Evolutionary conservation across 2,329 filamentous ascomycete species (phyloP), one percentile per base, ranked within the genome.

Genomic region (Trichoderma simmonsii): DNA sequence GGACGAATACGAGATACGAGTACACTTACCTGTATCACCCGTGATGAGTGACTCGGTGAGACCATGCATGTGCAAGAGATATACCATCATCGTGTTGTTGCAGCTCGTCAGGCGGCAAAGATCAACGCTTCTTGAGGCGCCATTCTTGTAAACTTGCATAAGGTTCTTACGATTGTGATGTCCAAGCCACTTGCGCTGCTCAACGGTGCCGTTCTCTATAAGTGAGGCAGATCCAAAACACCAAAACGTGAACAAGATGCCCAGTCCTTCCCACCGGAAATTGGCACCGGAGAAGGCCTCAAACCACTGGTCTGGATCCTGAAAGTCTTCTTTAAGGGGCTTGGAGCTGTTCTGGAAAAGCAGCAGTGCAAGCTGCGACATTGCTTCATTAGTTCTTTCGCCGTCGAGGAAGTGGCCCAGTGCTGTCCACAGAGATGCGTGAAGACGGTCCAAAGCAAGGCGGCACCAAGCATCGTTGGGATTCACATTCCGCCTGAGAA

Each of bases 201-300:
- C 62, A 11, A 8, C 9, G 0, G 36, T 71, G 61, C 59, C 61
- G 21, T 66, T 71, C 24, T 71, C 63, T 14, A 36, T 36, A 7
- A 71, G 21, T 1, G 39, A 51, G 1, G 64, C 24, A 15, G 63
- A 36, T 4, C 70, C 70, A 54, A 59, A 71, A 3, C 51, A 39
- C 70, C 70, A 71, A 39, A 60, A 73, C 9, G 56, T 60, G 57
- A 61, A 85, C 1, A 84, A 74, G 8, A 84, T 67, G 0, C 83
- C 84, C 1, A 86, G 70, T 0, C 81, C 80, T 68, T 86, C 84
- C 84, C 84, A 86, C 0, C 84, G 79, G n/a, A 83, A 75, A 18
- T 80, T 80, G 0, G 72, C 72, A 0, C 83, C 83, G 0, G 77
- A 78, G 62, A 85, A 83, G 48, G 83, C 81, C 3, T 74, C 76